These are phyloP conservation scores for Coniosporium apollinis DNA, from an alignment of 495 filamentous ascomycete species.

Conservation along the genomic window DNA sequence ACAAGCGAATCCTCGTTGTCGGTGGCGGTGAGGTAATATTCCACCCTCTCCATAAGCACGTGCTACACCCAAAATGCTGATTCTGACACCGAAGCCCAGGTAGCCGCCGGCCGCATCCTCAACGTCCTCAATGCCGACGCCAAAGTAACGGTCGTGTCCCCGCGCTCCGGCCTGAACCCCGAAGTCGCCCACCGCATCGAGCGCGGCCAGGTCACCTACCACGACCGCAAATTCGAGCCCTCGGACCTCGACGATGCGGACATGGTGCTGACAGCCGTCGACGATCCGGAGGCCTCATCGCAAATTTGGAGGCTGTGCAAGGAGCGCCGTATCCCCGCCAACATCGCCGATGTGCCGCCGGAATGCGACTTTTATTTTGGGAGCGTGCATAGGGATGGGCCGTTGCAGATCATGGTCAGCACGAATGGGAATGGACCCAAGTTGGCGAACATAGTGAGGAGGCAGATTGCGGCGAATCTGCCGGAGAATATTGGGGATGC, in stretches of 20 bases:
- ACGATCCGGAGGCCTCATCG: slow-evolving; percentile 75
- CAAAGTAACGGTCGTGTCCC: slow-evolving; percentile 68
- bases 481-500: slow-evolving; percentile 66
- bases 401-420: slow-evolving; percentile 93
- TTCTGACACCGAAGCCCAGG: slow-evolving; percentile 35
- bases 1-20: slow-evolving; percentile 69
- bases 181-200: slow-evolving; percentile 74
- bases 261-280: slow-evolving; percentile 86
- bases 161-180: slow-evolving; percentile 60
- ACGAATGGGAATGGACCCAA: slow-evolving; percentile 95
- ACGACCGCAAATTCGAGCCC: slow-evolving; percentile 69
- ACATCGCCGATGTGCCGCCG: slow-evolving; percentile 90
- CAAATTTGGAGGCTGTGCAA: slow-evolving; percentile 87
- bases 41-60: too few relatives aligned
- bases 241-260: slow-evolving; percentile 55
- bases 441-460: slow-evolving; percentile 70
- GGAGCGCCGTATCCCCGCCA: slow-evolving; percentile 64
- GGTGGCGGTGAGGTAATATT: slow-evolving; percentile 73
- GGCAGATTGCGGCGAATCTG: slow-evolving; percentile 60
- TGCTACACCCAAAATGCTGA: slow-evolving; percentile 15
- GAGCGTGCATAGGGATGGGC: slow-evolving; percentile 83
- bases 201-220: slow-evolving; percentile 52
- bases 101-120: slow-evolving; percentile 85
- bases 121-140: slow-evolving; percentile 91
- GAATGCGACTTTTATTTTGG: slow-evolving; percentile 99